These are phyloP conservation scores for Oryza brachyantha DNA, from an alignment of 176 grass and related monocot genomes.

Conservation along the genomic window DNA sequence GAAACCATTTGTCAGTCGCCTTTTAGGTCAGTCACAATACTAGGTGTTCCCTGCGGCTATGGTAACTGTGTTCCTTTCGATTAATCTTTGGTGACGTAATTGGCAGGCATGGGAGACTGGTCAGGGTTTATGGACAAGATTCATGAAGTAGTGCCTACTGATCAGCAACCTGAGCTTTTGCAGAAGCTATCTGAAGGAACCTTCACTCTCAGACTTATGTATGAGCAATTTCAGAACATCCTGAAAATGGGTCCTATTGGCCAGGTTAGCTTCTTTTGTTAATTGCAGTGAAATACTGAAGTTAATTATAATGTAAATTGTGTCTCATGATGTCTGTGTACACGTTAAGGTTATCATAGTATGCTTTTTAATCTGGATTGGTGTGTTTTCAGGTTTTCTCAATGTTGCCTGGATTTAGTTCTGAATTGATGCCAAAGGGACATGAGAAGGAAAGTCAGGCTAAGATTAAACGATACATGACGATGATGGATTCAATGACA, in stretches of 20 bases:
- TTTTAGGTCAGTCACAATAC: conserved; percentile 65
- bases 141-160: conserved; percentile 85
- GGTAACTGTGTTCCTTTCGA: not conserved
- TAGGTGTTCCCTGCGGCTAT: not conserved
- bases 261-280: conserved; percentile 52
- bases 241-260: conserved; percentile 92
- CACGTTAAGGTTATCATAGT: not conserved
- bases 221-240: conserved; percentile 87
- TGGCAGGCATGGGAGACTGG: conserved; percentile 83
- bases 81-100: conserved; percentile 5
- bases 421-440: conserved; percentile 92
- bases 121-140: conserved; percentile 94
- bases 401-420: conserved; percentile 89
- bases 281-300: not conserved
- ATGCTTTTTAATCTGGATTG: not conserved
- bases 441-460: conserved; percentile 93
- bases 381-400: conserved; percentile 67
- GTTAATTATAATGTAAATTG: not conserved
- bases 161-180: conserved; percentile 91
- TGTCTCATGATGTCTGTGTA: not conserved
- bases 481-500: conserved; percentile 99
- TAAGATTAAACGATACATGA: conserved; percentile 98
- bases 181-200: conserved; percentile 90
- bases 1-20: conserved; percentile 85
- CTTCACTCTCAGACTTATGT: conserved; percentile 93